Conservation (phyloP, 2,329 filamentous ascomycete species). For the Colletotrichum noveboracense region DNA sequence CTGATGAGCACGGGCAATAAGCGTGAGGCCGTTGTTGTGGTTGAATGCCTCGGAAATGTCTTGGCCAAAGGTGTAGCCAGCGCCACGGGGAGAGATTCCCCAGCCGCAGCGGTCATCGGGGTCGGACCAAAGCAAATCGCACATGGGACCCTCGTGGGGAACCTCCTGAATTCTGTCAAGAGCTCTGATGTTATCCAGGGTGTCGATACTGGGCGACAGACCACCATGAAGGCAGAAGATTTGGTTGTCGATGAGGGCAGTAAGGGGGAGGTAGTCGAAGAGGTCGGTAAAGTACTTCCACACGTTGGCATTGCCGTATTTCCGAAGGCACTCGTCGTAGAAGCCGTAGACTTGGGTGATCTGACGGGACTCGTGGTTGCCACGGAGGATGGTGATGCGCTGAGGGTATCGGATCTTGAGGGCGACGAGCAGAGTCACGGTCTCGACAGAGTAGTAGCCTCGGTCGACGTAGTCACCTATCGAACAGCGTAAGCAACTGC, state of each 20-base stretch:
- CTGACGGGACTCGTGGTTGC: slow-evolving; percentile 98
- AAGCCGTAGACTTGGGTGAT: slow-evolving; percentile 99
- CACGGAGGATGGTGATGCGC: slow-evolving; percentile 97
- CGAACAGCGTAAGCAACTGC: slow-evolving; percentile 20
- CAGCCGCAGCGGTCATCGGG: slow-evolving; percentile 96
- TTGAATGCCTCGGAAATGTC: slow-evolving; percentile 99
- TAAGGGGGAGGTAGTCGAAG: slow-evolving; percentile 97
- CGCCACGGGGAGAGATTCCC: slow-evolving; percentile 94
- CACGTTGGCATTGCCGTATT: slow-evolving; percentile 98
- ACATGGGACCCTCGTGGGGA: slow-evolving; percentile 97
- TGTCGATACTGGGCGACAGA: slow-evolving; percentile 94
- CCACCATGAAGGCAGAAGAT: slow-evolving; percentile 99
- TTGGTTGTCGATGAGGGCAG: slow-evolving; percentile 97
- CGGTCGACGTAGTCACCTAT: slow-evolving; percentile 96
- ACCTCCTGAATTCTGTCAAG: slow-evolving; percentile 98
- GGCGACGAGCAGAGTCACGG: slow-evolving; percentile 92
- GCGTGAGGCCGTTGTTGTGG: slow-evolving; percentile 95
- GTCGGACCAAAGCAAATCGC: slow-evolving; percentile 96
- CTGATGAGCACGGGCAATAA: slow-evolving; percentile 96
- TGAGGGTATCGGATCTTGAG: slow-evolving; percentile 98
- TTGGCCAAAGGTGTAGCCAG: slow-evolving; percentile 94
- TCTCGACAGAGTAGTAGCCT: slow-evolving; percentile 99
- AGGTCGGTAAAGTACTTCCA: slow-evolving; percentile 99
- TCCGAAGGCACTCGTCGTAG: slow-evolving; percentile 98
- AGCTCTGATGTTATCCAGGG: slow-evolving; percentile 92